Evolutionary conservation across 176 grass and related monocot species (phyloP).

Genomic region (Coix lacrymajobi): DNA sequence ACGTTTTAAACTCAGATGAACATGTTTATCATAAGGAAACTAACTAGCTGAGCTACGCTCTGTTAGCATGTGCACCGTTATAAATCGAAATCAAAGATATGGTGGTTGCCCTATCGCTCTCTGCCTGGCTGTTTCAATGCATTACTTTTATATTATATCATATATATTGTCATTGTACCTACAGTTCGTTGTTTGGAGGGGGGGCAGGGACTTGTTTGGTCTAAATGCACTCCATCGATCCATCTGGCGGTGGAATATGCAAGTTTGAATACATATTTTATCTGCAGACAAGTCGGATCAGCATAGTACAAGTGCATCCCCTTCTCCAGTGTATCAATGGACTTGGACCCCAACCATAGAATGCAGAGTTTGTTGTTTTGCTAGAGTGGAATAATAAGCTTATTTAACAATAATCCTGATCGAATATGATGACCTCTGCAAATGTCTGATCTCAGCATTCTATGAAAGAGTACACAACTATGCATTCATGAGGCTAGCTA

Average conservation of each 20-base stretch:
- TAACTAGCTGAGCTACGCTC: not conserved
- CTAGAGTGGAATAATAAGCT: not conserved
- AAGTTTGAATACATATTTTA: not conserved
- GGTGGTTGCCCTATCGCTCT: constrained; percentile 28
- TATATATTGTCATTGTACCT: not conserved
- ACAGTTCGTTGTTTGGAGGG: not conserved
- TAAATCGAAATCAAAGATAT: not conserved
- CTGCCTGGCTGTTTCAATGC: not conserved
- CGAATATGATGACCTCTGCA: too few relatives aligned
- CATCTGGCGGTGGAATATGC: not conserved
- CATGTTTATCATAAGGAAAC: too few relatives aligned
- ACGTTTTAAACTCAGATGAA: too few relatives aligned
- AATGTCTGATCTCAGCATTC: too few relatives aligned
- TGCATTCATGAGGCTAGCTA: too few relatives aligned
- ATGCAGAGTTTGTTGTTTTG: not conserved
- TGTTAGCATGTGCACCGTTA: not conserved
- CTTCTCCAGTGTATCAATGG: not conserved
- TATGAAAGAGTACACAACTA: too few relatives aligned
- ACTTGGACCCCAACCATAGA: not conserved
- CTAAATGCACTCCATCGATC: not conserved
- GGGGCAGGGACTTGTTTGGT: not conserved
- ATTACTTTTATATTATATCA: not conserved
- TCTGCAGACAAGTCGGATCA: not conserved
- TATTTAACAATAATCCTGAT: too few relatives aligned
- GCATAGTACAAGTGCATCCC: not conserved